Base-by-base conservation (phyloP, 2,329 filamentous ascomycete species). In the Botrytis fragariae region DNA sequence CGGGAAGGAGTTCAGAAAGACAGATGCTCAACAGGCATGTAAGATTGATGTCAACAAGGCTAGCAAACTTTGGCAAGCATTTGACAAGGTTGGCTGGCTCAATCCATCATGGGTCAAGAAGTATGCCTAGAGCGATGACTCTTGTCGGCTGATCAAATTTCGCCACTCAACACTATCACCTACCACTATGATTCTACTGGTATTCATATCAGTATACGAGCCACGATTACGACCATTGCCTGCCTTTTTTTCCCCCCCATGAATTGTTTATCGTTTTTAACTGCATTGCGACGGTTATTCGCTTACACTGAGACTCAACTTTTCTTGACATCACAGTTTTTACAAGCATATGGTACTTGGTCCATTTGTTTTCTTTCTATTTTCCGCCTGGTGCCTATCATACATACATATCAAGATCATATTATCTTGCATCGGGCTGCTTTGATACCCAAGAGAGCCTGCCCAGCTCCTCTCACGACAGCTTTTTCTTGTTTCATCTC, bases 11-110 rank as follows among this genome's bases (percentile, higher is more conserved):
- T 98, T 97, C 82, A 91, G 93, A 81, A 97, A 97, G 87, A 98
- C 95, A 1, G 93, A 97, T 81, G 94, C 94, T 8, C 95, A 98
- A 82, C 93, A 97, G 82, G 94, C 93, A n/a, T 97, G 94, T 87
- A 97, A 97, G 85, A 97, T 98, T 76, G 95, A 98, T 79, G 95
- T 98, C 81, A 98, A 98, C 86, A 98, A 98, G 85, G 94, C 95
- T 4, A 97, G 93, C 77, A 95, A 95, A 82, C 86, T 98, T 64
- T 97, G 94, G 93, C 91, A 90, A 54, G 94, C 94, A 9, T 98
- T 93, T 80, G 93, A 97, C 68, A 91, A 90, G 78, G 93, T 96
- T 54, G 92, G 92, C 77, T 97, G 94, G 93, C 90, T 97, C 18
- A 73, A 80, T 39, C 65, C 74, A 18, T 69, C 74, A n/a, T 78